Base-by-base conservation (phyloP, 2,329 filamentous ascomycete species). In the Fusarium torulosum region DNA sequence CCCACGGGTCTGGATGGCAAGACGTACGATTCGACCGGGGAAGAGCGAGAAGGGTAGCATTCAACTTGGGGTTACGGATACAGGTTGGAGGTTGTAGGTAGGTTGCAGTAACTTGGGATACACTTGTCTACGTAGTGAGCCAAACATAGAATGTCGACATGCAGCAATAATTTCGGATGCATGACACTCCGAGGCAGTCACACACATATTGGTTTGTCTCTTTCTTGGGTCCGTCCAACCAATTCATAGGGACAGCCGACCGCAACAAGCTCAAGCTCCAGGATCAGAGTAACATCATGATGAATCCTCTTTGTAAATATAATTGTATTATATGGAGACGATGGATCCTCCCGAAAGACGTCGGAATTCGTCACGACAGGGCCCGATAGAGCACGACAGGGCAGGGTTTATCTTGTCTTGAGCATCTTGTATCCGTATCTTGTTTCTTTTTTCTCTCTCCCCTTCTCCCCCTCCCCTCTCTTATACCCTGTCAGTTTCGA, bases 121-220 rank as follows among this genome's bases (percentile, higher is more conserved):
- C 46, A 55, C 47, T 59, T 47, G 58, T 68, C 33, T 31, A 37
- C 37, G 41, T 17, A 46, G 44, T 33, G 45, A 59, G 35, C 46
- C 58, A 67, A 55, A 67, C 65, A 69, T 63, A 64, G 53, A 69
- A 64, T 62, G 31, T 67, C 57, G 58, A 70, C 60, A 51, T 74
- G 72, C 72, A 74, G 72, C 68, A 70, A 74, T 58, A 74, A 74
- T 74, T 63, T 74, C 72, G 72, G 72, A 71, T 74, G 56, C 66
- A 63, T 63, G 59, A 60, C 45, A 53, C 57, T 57, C 72, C 72
- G 72, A 74, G 62, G 55, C 53, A 65, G 70, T 70, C 71, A 73
- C 71, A 72, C 66, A 56, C 60, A 54, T 57, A 56, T 44, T 63
- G 59, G 33, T 41, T 63, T 53, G 44, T 53, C 57, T 59, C 35